Evolutionary conservation across 2,329 filamentous ascomycete species (phyloP).

Genomic region (Septoria linicola): DNA sequence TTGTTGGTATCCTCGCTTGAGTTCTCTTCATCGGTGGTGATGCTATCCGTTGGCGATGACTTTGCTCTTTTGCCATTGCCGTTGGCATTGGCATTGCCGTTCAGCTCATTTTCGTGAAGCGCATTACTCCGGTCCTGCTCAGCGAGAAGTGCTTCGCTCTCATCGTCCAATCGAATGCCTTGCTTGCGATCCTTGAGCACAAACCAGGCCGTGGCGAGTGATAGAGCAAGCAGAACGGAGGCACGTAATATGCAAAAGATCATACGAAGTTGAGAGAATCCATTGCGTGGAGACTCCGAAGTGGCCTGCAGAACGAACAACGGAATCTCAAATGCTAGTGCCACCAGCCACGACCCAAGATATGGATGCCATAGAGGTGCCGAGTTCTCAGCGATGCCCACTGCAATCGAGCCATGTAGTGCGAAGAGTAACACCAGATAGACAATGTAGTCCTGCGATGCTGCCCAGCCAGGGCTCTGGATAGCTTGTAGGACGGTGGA

Average conservation of each 20-base stretch:
- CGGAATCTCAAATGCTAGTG: constrained; percentile 27
- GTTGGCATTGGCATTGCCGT: constrained; percentile 4
- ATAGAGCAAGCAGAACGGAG: constrained; percentile 20
- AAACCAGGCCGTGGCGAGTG: constrained; percentile 17
- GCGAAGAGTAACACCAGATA: constrained; percentile 26
- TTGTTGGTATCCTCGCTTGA: constrained; percentile 14
- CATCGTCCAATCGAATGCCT: constrained; percentile 20
- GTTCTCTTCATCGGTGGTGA: constrained; percentile 13
- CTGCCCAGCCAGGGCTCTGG: constrained; percentile 12
- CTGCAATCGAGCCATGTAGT: constrained; percentile 25
- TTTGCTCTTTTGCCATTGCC: constrained; percentile 24
- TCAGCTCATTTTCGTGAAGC: not conserved
- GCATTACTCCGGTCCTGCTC: not conserved
- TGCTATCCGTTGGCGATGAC: constrained; percentile 6
- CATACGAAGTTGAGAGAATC: constrained; percentile 16
- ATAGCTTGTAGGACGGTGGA: constrained; percentile 24
- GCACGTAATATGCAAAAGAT: constrained; percentile 23
- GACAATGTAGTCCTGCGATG: constrained; percentile 30
- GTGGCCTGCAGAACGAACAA: constrained; percentile 22
- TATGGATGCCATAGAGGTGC: constrained; percentile 35
- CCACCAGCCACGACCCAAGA: constrained; percentile 30
- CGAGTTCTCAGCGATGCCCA: constrained; percentile 30
- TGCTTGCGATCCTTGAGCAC: constrained; percentile 22
- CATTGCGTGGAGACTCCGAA: constrained; percentile 10
- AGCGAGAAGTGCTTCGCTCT: constrained; percentile 31